Evolutionary conservation across 2,329 filamentous ascomycete genomes (phyloP), one percentile per base, ranked within the genome.

Genomic region (Pseudonectria foliicola): DNA sequence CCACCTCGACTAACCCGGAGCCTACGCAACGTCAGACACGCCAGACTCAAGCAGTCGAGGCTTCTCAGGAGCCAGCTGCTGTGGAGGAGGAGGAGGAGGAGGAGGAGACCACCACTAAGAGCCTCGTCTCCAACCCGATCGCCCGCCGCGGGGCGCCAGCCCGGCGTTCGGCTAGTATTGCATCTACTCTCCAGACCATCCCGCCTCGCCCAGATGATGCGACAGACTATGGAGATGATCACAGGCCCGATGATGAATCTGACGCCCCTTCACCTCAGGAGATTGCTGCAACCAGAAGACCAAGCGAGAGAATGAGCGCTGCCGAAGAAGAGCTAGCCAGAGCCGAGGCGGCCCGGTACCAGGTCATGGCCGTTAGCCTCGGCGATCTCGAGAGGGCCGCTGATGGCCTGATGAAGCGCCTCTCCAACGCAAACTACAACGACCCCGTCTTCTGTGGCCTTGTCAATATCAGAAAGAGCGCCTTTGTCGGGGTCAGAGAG

Each of bases 331-430:
- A 21, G 18, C 18, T 21, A 6, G 18, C 18, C 18, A 21, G 18
- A 26, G 30, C 30, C 13, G 46, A 43, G 31, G 34, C 38, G n/a
- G 39, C 46, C 12, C 43, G 38, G 34, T 37, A 41, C 6, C 42
- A 44, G 21, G 46, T 54, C 15, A 46, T 53, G 38, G 36, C 46
- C 13, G 40, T 48, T 14, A 50, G 46, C 13, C 33, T 61, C 13
- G 38, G 49, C 5, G 47, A 57, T 23, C 44, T 62, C 7, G 42
- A 42, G 33, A 43, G 44, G 13, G 46, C 52, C 21, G 40, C 59
- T 0, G 41, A 49, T 11, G 49, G 49, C 6, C 37, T 63, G 21
- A 48, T 58, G 36, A 40, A 44, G 3, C 52, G 46, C 32, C 42
- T 60, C 4, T 31, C 40, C 13, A 32, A 48, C 3, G 31, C 42